A percentile compares a stretch with the other conserved stretches of the same genome.
These are phyloP conservation scores for Pythium oligandrum DNA, from an alignment of 352 stramenopile species.

Conservation along the genomic window DNA sequence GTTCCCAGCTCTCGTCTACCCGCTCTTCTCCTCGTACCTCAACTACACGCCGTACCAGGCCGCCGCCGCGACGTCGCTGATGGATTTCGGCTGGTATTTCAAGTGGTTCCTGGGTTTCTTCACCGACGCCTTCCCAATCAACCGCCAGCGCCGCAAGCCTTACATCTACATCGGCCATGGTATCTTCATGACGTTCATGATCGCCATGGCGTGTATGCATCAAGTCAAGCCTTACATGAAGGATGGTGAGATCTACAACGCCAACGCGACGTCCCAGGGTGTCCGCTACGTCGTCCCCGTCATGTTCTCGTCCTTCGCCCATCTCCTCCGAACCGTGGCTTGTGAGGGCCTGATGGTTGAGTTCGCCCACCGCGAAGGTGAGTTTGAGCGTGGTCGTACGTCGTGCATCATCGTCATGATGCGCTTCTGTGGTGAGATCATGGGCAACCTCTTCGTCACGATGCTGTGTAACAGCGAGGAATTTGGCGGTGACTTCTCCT, in stretches of 20 bases:
- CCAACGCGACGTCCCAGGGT: not conserved
- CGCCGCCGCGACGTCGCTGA: not conserved
- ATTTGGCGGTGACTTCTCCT: constrained; percentile 13
- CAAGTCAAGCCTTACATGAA: constrained; percentile 3
- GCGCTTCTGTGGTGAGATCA: constrained; percentile 10
- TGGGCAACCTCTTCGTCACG: constrained; percentile 1
- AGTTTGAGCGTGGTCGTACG: constrained; percentile 9
- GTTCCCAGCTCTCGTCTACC: constrained; percentile 12
- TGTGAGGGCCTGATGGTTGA: constrained; percentile 20
- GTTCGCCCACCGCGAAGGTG: constrained; percentile 17
- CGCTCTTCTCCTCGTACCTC: constrained; percentile 15
- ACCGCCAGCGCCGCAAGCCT: constrained; percentile 16
- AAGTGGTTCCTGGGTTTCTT: constrained; percentile 16
- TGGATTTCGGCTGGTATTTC: constrained; percentile 11
- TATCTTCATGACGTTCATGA: constrained; percentile 6
- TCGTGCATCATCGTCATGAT: constrained; percentile 9
- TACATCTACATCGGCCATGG: constrained; percentile 21
- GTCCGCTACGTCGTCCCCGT: constrained; percentile 5
- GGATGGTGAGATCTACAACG: not conserved
- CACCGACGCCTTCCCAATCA: constrained; percentile 14
- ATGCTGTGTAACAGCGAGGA: constrained; percentile 6
- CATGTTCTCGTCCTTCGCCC: constrained; percentile 9
- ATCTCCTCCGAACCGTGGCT: constrained; percentile 5
- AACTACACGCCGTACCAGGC: constrained; percentile 7
- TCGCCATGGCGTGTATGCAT: constrained; percentile 4